Evolutionary conservation across 1,284 basidiomycete genomes (phyloP).

Genomic region (Phylloboletellus chloephorus): DNA sequence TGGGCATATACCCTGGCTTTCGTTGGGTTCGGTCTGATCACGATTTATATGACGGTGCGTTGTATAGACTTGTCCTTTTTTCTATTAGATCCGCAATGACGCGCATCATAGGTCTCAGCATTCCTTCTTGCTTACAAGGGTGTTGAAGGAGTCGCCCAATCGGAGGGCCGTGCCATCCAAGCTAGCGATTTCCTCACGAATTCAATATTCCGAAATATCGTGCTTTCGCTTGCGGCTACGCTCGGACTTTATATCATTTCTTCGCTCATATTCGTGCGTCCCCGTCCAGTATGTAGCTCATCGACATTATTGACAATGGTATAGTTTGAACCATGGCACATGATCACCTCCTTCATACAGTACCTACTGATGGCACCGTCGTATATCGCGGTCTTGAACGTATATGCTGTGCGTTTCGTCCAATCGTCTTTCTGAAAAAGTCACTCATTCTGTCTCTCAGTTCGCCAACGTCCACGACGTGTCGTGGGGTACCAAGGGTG

Average conservation of each 20-base stretch:
- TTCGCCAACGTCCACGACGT: constrained; percentile 87
- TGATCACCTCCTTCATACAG: constrained; percentile 92
- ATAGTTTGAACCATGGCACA: constrained; percentile 86
- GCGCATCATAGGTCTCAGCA: constrained; percentile 54
- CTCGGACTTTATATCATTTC: constrained; percentile 80
- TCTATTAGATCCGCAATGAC: not conserved
- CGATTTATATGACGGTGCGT: constrained; percentile 86
- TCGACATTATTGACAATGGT: constrained; percentile 7
- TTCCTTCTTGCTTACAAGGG: constrained; percentile 79
- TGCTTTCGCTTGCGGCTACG: constrained; percentile 82
- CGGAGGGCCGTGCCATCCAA: constrained; percentile 43
- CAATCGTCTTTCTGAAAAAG: constrained; percentile 3
- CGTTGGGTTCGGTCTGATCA: constrained; percentile 82
- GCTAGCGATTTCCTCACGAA: constrained; percentile 63
- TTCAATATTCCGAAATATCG: constrained; percentile 79
- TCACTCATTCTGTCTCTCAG: constrained; percentile 32
- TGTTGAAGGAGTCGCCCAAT: constrained; percentile 52
- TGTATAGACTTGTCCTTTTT: not conserved
- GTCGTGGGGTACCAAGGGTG: constrained; percentile 89
- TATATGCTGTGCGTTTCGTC: constrained; percentile 63
- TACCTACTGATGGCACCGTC: constrained; percentile 90
- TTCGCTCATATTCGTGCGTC: constrained; percentile 76
- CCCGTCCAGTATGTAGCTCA: constrained; percentile 5
- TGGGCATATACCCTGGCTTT: constrained; percentile 79
- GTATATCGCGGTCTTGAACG: constrained; percentile 88